Conservation (phyloP, 805 yeast genomes). For the Ogataea nitratoaversa region DNA sequence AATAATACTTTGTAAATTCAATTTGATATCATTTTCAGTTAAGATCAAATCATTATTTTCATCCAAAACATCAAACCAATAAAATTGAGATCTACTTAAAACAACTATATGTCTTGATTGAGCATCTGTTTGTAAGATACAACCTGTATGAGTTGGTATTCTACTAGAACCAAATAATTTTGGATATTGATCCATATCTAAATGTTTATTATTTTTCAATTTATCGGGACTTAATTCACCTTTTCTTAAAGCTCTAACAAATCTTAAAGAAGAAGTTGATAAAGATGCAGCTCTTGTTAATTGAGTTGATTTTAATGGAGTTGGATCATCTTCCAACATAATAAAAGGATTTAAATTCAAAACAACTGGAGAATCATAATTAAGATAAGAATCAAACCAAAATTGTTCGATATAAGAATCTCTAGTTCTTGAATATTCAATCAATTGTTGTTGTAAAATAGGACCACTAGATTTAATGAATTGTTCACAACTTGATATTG, state of each 20-base stretch:
- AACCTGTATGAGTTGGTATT: slow-evolving; percentile 77
- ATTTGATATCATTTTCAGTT: slow-evolving; percentile 68
- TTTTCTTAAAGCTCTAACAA: slow-evolving; percentile 72
- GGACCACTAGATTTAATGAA: slow-evolving; percentile 56
- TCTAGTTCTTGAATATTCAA: slow-evolving; percentile 56
- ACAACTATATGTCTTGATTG: slow-evolving; percentile 79
- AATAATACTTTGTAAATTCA: slow-evolving; percentile 71
- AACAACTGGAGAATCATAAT: slow-evolving; percentile 88
- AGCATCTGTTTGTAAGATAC: slow-evolving; percentile 78
- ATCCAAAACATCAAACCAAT: slow-evolving; percentile 92
- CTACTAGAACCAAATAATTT: slow-evolving; percentile 84
- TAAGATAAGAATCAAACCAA: slow-evolving; percentile 88
- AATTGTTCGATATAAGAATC: slow-evolving; percentile 88
- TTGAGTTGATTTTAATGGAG: slow-evolving; percentile 59
- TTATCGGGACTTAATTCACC: slow-evolving; percentile 70
- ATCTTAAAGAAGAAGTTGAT: slow-evolving; percentile 71
- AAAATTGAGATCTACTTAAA: slow-evolving; percentile 79
- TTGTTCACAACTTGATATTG: slow-evolving; percentile 52
- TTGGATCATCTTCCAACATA: slow-evolving; percentile 87
- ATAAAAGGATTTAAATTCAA: slow-evolving; percentile 87
- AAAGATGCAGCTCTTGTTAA: slow-evolving; percentile 78
- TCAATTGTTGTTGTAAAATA: slow-evolving; percentile 57
- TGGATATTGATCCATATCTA: slow-evolving; percentile 90
- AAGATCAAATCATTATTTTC: slow-evolving; percentile 64
- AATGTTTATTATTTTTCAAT: slow-evolving; percentile 54